Base-by-base conservation (phyloP, 2,329 filamentous ascomycete species). In the Parafenestella ontariensis region DNA sequence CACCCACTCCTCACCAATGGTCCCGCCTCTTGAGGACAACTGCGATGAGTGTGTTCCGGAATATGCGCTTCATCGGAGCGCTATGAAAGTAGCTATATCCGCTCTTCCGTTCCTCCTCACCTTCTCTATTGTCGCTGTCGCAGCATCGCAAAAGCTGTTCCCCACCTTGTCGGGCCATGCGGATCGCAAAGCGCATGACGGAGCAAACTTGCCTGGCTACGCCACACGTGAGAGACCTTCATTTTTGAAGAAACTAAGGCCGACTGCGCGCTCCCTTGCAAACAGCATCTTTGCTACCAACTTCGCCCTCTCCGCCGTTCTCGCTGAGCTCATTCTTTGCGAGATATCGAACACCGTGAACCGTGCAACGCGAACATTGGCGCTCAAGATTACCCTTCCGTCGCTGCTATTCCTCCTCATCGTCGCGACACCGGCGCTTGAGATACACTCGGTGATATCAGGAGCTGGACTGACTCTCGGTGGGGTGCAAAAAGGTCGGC, bases 331-430 rank as follows among this genome's bases (percentile, higher is more conserved):
- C 62, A 90, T 96, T 41, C 82, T 96, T 8, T 92, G 90, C 65
- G 92, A 96, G 76, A 91, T 96, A 39, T 87, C 90, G 23, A 90
- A 91, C 67, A 82, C 89, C 5, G 82, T 91, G n/a, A 84, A 88
- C 59, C 82, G 87, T 6, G 79, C 81, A 28, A 90, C 90, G 11
- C 82, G 91, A 54, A 84, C 83, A 20, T 71, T 89, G 24, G 90
- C 89, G 20, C 80, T 96, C 62, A 82, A 85, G 52, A 76, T 89
- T 26, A 91, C 89, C 0, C 84, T 96, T 23, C 86, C 88, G 6
- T 84, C 86, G 18, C 79, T 96, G 37, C 77, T 96, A 24, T 82
- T 91, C 34, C 77, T 93, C 58, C 83, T 95, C 23, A 83, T 96
- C 24, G 79, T 91, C 13, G 79, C 91, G 7, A 91, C 92, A 31